Percentiles rank a stretch among this genome's conserved stretches.
Evolutionary conservation across 805 yeast genomes (phyloP).

Genomic region (Candida schatavii): DNA sequence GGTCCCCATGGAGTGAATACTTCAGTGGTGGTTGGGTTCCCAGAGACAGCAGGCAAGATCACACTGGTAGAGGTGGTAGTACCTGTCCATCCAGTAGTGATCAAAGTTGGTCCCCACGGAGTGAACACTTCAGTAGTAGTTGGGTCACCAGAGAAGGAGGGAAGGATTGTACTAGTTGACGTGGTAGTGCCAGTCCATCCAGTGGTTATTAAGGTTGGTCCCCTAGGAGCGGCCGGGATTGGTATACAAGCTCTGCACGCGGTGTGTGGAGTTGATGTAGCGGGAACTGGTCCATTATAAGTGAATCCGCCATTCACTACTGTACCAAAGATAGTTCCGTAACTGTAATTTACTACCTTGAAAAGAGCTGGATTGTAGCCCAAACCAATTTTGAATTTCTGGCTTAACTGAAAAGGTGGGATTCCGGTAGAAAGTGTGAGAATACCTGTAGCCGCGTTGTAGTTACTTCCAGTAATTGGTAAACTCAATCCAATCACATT

Average conservation of each 20-base stretch:
- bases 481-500: conserved; percentile 2
- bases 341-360: not conserved
- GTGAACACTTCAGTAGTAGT: too few species aligned
- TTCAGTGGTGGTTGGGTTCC: too few species aligned
- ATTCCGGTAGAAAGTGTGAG: conserved; percentile 8
- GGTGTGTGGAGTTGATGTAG: conserved; percentile 1
- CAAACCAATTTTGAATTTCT: conserved; percentile 4
- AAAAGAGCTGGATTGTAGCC: conserved; percentile 2
- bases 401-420: not conserved
- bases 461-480: conserved; percentile 2
- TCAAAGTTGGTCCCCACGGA: too few species aligned
- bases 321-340: not conserved
- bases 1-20: too few species aligned
- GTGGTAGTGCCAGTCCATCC: too few species aligned
- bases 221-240: conserved; percentile 3
- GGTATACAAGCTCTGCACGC: conserved; percentile 5
- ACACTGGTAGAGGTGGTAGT: too few species aligned
- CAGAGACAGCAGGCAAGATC: too few species aligned
- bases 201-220: too few species aligned
- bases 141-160: too few species aligned
- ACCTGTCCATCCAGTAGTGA: too few species aligned
- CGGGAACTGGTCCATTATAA: conserved; percentile 6
- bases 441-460: conserved; percentile 6
- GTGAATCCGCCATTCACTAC: conserved; percentile 2
- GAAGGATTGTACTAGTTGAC: too few species aligned